Conservation (phyloP, 2,329 filamentous ascomycete genomes). For the Sclerotinia minor region DNA sequence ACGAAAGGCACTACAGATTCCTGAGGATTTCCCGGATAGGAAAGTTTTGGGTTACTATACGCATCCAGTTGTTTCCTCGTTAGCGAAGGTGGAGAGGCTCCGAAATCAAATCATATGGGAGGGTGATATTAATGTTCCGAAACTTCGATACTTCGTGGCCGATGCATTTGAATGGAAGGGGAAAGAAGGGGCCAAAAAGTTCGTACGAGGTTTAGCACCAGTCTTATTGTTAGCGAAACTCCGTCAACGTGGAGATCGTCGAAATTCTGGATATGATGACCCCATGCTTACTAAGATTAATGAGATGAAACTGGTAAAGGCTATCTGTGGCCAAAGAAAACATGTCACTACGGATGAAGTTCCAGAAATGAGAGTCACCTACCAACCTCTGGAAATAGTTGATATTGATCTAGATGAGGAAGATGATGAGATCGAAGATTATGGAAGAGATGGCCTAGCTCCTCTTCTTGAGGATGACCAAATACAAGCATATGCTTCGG, state of each 20-base stretch:
- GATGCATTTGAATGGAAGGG: constrained; percentile 87
- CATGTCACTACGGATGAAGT: constrained; percentile 75
- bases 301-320: constrained; percentile 58
- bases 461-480: constrained; percentile 66
- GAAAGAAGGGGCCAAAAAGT: constrained; percentile 76
- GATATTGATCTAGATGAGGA: constrained; percentile 74
- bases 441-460: constrained; percentile 55
- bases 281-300: constrained; percentile 45
- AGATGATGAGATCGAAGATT: constrained; percentile 47
- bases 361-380: constrained; percentile 76
- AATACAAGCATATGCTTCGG: constrained; percentile 43
- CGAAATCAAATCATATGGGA: constrained; percentile 59
- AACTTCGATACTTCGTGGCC: constrained; percentile 70
- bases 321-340: constrained; percentile 65
- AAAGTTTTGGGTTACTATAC: constrained; percentile 85
- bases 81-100: constrained; percentile 56
- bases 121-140: constrained; percentile 61
- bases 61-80: constrained; percentile 75
- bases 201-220: constrained; percentile 77
- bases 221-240: constrained; percentile 68
- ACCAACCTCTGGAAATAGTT: constrained; percentile 73
- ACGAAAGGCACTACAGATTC: constrained; percentile 73
- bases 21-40: constrained; percentile 75
- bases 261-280: constrained; percentile 42
- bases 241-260: constrained; percentile 45